Evolutionary conservation across 768 basidiomycete species (phyloP).

Genomic region (Hericium rajendrae): DNA sequence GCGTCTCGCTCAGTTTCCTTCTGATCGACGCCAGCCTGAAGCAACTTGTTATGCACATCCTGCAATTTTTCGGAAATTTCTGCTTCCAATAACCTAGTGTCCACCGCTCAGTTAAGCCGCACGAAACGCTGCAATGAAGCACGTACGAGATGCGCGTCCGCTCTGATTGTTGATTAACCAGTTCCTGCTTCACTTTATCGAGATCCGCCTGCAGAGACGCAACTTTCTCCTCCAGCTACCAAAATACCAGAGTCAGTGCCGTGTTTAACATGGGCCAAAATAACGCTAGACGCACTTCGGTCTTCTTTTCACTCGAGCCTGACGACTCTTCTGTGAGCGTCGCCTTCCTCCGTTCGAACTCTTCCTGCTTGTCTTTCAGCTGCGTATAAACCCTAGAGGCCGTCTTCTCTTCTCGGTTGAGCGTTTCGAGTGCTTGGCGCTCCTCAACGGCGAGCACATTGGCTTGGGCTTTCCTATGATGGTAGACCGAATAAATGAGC

Average conservation of each 20-base stretch:
- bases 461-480: slow-evolving; percentile 63
- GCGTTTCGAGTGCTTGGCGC: slow-evolving; percentile 74
- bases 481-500: neutral
- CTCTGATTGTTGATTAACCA: slow-evolving; percentile 83
- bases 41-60: slow-evolving; percentile 70
- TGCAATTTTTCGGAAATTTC: slow-evolving; percentile 90
- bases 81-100: slow-evolving; percentile 69
- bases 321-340: slow-evolving; percentile 47
- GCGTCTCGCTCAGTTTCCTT: slow-evolving; percentile 79
- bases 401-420: slow-evolving; percentile 78
- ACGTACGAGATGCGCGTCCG: slow-evolving; percentile 67
- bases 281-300: slow-evolving; percentile 36
- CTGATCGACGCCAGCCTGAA: slow-evolving; percentile 85
- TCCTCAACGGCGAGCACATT: slow-evolving; percentile 77
- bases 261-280: neutral
- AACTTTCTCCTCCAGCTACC: slow-evolving; percentile 54
- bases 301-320: slow-evolving; percentile 38
- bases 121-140: neutral
- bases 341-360: slow-evolving; percentile 46
- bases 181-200: slow-evolving; percentile 57
- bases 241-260: neutral
- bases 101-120: neutral
- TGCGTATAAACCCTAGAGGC: slow-evolving; percentile 51
- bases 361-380: slow-evolving; percentile 60
- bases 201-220: slow-evolving; percentile 49